Evolutionary conservation across 2,329 filamentous ascomycete genomes (phyloP).

Genomic region (Monilinia fructicola): DNA sequence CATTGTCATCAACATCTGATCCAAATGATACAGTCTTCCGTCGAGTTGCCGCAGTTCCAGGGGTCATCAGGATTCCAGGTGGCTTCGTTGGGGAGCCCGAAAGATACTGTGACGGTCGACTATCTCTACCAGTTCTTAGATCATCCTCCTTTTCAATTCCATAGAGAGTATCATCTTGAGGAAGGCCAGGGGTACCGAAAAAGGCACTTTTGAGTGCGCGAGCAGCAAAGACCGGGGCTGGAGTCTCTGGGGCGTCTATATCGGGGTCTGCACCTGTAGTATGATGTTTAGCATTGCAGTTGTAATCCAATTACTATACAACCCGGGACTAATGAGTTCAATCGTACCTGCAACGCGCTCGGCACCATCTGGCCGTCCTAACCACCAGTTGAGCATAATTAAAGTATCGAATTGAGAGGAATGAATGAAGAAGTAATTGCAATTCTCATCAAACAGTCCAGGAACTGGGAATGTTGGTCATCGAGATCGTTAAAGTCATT

Average conservation of each 20-base stretch:
- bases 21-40: constrained; percentile 67
- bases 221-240: constrained; percentile 65
- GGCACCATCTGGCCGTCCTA: constrained; percentile 30
- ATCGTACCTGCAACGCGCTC: constrained; percentile 35
- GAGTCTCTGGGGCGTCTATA: constrained; percentile 60
- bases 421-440: not conserved
- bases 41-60: constrained; percentile 59
- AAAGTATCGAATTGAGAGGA: constrained; percentile 2
- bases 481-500: not conserved
- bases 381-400: constrained; percentile 41
- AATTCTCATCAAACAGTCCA: not conserved
- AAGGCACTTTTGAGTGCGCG: constrained; percentile 63
- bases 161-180: constrained; percentile 41
- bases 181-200: constrained; percentile 56
- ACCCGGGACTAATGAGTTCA: not conserved
- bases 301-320: not conserved
- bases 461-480: not conserved
- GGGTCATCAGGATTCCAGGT: constrained; percentile 60
- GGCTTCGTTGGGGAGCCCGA: constrained; percentile 39
- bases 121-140: constrained; percentile 26
- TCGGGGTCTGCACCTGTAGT: constrained; percentile 14
- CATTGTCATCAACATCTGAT: constrained; percentile 48
- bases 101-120: constrained; percentile 35
- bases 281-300: not conserved
- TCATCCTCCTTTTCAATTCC: constrained; percentile 36